phyloP scores from a whole-genome alignment of 345 rosid species.

The Citrus hindsii region DNA sequence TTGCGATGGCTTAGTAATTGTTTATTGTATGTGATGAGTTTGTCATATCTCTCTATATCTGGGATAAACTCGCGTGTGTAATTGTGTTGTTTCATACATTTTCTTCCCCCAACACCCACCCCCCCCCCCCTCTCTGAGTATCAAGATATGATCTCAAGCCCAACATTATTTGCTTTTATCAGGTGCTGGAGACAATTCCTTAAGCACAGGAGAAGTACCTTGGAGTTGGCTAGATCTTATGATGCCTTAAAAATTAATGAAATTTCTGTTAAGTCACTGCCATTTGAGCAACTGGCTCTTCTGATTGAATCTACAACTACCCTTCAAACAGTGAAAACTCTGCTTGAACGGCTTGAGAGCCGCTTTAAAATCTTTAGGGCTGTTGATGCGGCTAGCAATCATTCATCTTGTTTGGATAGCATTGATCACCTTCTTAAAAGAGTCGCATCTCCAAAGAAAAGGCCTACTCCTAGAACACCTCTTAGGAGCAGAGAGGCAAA shows the following conservation, averaged over 20 bases:
- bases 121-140: too few relatives aligned
- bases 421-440: constrained; percentile 89
- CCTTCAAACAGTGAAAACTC: constrained; percentile 52
- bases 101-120: too few relatives aligned
- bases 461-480: constrained; percentile 37
- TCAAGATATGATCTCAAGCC: constrained; percentile 2
- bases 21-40: background rate
- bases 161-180: constrained; percentile 13
- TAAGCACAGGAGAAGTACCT: constrained; percentile 58
- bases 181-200: constrained; percentile 93
- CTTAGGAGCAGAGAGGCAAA: constrained; percentile 52
- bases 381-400: constrained; percentile 23
- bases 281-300: constrained; percentile 82
- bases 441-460: constrained; percentile 74
- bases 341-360: constrained; percentile 80
- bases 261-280: constrained; percentile 50
- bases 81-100: background rate
- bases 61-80: background rate
- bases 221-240: constrained; percentile 65
- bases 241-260: constrained; percentile 60
- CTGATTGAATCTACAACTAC: constrained; percentile 63
- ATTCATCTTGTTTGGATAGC: constrained; percentile 44
- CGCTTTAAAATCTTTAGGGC: constrained; percentile 61
- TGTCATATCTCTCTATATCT: background rate
- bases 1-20: background rate